Evolutionary conservation across 768 basidiomycete species (phyloP), one percentile per base, ranked within the genome.

Genomic region (Phanerochaete carnosa): DNA sequence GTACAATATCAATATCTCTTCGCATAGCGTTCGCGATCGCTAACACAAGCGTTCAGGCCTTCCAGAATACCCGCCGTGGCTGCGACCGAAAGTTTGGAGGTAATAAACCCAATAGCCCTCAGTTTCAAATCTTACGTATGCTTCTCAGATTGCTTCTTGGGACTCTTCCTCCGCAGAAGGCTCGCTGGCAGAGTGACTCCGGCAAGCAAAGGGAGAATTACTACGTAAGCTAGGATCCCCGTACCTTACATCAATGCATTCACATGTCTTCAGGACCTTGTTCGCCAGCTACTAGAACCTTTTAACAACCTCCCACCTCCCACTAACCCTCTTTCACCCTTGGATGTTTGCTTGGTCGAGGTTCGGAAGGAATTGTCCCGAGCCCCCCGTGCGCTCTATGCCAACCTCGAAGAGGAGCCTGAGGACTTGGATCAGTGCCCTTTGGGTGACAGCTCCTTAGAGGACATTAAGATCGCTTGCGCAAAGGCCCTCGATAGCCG

Each of bases 21-120:
- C 55, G 12, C 30, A 22, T 29, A 32, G n/a, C n/a, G 37, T 33
- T 59, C 54, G 47, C 37, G 45, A 19, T 58, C 4, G 15, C 45
- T 32, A 33, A 23, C 19, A 23, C 32, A 51, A 2, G 22, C 50
- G 12, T 19, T 30, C 62, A 92, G 90, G 90, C 60, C 81, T 92
- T 49, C 88, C 90, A 52, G 83, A 89, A 64, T 80, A 88, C 65
- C 90, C 90, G 45, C 74, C 80, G 4, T 92, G 89, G 88, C 76
- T 92, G 63, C 81, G 90, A 45, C 88, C 90, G 29, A 80, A 88
- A 45, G 78, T 89, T 66, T 92, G 90, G 90, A 89, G 83, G 90
- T 89, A 62, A 70, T 74, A 30, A 8, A 11, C 7, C 28, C 16
- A 23, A 39, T 16, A 28, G 45, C 46, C 33, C 25, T 39, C 22